Percentiles rank a stretch among this genome's conserved stretches.
phyloP scores from a whole-genome alignment of 2,329 filamentous ascomycete species.

The Fusarium bactridioides region DNA sequence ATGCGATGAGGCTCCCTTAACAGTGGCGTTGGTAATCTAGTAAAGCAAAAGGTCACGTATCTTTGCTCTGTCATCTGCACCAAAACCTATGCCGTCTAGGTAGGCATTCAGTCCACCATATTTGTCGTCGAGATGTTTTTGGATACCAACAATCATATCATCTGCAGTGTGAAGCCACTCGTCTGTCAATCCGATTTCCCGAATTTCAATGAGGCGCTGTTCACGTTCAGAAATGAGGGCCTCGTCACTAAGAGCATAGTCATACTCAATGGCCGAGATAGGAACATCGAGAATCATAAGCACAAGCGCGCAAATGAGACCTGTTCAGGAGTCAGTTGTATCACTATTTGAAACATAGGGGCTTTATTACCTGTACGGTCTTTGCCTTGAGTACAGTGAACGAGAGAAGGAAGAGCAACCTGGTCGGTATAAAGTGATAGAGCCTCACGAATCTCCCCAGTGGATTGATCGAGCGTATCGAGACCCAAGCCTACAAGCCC shows the following conservation, averaged over 20 bases:
- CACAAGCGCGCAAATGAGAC: conserved; percentile 73
- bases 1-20: not conserved
- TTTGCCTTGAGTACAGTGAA: conserved; percentile 92
- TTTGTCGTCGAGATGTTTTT: conserved; percentile 62
- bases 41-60: conserved; percentile 55
- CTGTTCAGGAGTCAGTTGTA: conserved; percentile 54
- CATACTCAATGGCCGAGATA: conserved; percentile 67
- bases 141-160: conserved; percentile 69
- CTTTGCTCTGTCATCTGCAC: conserved; percentile 49
- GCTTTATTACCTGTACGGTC: conserved; percentile 63
- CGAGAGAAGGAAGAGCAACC: conserved; percentile 67
- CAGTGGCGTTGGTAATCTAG: conserved; percentile 26
- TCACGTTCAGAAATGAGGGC: conserved; percentile 68
- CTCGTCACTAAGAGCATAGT: conserved; percentile 74
- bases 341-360: no score
- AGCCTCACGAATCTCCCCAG: conserved; percentile 62
- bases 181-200: conserved; percentile 74
- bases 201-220: conserved; percentile 72
- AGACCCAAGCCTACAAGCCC: conserved; percentile 76
- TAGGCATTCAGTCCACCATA: conserved; percentile 76
- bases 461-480: conserved; percentile 74
- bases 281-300: conserved; percentile 70
- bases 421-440: conserved; percentile 43
- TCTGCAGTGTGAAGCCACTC: conserved; percentile 73
- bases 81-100: conserved; percentile 69